A percentile compares a stretch with the other conserved stretches of the same genome.
Conservation (phyloP, 176 grass and related monocot genomes). For the Carex littledalei region DNA sequence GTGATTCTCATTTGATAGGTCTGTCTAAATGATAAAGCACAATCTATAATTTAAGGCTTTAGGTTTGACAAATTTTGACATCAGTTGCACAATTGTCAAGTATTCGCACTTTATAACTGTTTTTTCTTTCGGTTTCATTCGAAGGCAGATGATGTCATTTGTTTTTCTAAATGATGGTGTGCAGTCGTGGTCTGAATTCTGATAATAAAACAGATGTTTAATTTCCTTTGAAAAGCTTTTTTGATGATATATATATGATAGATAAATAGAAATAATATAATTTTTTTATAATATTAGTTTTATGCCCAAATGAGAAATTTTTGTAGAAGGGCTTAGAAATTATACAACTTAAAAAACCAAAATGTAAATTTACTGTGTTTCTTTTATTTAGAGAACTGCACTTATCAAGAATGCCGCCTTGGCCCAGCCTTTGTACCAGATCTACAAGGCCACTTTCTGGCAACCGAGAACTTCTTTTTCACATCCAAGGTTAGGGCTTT, state of each 20-base stretch:
- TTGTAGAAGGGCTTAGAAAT: not conserved
- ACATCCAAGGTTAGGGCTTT: slow-evolving; percentile 58
- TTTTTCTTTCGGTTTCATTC: not conserved
- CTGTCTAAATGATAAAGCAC: not conserved
- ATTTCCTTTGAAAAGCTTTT: not conserved
- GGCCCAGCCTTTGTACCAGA: slow-evolving; percentile 78
- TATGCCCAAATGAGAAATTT: not conserved
- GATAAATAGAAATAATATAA: not conserved
- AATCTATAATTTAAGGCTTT: not conserved
- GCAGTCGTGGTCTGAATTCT: not conserved
- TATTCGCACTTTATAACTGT: not conserved
- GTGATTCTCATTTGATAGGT: not conserved
- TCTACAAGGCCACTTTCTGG: slow-evolving; percentile 73
- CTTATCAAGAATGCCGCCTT: slow-evolving; percentile 56
- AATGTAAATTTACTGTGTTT: slow-evolving; percentile 19
- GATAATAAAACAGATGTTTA: not conserved
- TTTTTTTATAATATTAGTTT: not conserved
- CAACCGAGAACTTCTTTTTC: slow-evolving; percentile 98
- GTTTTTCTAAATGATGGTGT: not conserved
- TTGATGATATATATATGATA: not conserved
- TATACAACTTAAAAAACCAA: not conserved
- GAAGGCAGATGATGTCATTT: not conserved
- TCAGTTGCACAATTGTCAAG: not conserved
- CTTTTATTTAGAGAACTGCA: slow-evolving; percentile 51
- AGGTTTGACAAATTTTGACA: not conserved